These are phyloP conservation scores for Obelidium mucronatum DNA, from an alignment of 192 early-diverging fungal species.

Conservation along the genomic window DNA sequence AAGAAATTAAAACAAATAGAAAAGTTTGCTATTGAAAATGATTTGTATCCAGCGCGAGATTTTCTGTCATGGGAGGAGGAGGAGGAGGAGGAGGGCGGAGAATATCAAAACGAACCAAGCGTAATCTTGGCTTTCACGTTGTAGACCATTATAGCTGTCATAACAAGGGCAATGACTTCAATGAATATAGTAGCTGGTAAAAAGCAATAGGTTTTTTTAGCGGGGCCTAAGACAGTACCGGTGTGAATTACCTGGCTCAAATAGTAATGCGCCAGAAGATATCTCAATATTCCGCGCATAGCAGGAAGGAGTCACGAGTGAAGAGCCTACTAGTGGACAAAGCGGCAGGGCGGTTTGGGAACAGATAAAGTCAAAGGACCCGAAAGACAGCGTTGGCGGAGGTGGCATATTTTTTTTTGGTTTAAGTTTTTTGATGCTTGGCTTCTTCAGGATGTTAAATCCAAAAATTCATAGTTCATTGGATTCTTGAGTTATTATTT, in stretches of 20 bases:
- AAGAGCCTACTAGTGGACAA: conserved; percentile 85
- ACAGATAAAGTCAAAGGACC: conserved; percentile 88
- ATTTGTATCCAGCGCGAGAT: too few relatives aligned
- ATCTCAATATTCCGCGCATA: conserved; percentile 93
- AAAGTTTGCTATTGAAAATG: too few relatives aligned
- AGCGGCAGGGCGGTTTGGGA: conserved; percentile 76
- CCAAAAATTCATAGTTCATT: neutral
- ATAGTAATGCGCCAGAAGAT: conserved; percentile 70
- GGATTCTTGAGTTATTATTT: neutral
- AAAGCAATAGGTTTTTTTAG: neutral
- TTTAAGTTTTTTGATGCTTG: neutral
- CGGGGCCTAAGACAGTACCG: neutral
- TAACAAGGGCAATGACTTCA: conserved; percentile 84
- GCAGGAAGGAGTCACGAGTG: conserved; percentile 84
- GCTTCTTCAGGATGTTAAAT: neutral
- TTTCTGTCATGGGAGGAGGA: too few relatives aligned
- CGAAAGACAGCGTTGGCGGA: conserved; percentile 56
- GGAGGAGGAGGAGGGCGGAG: too few relatives aligned
- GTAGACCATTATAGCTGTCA: conserved; percentile 96
- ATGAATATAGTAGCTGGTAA: conserved; percentile 83
- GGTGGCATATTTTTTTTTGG: conserved; percentile 2
- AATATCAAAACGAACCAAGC: neutral
- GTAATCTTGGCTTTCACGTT: conserved; percentile 74
- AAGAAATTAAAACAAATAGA: too few relatives aligned
- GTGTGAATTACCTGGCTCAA: conserved; percentile 71